These are phyloP conservation scores for Pleurotus tuber-regium DNA, from an alignment of 768 basidiomycete species.

Conservation along the genomic window DNA sequence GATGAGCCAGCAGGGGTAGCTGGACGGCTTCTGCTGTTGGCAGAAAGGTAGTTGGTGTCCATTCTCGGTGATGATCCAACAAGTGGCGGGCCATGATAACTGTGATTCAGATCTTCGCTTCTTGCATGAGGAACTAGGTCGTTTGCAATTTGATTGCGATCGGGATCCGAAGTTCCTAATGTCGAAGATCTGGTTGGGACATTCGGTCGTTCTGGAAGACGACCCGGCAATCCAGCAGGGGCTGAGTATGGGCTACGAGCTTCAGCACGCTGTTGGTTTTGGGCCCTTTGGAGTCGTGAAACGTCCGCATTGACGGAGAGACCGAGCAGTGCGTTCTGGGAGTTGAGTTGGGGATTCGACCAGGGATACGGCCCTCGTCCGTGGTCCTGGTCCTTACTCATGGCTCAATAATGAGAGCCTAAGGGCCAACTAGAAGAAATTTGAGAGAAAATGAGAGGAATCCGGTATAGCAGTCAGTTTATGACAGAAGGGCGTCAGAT, in stretches of 20 bases:
- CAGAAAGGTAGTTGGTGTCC: conserved; percentile 41
- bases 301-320: conserved; percentile 25
- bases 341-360: conserved; percentile 25
- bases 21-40: conserved; percentile 51
- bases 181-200: conserved; percentile 68
- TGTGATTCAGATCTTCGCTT: conserved; percentile 74
- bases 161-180: conserved; percentile 50
- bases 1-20: conserved; percentile 52
- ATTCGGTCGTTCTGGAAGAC: conserved; percentile 49
- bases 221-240: conserved; percentile 32
- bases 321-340: conserved; percentile 18
- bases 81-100: conserved; percentile 21
- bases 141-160: conserved; percentile 41
- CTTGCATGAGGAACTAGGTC: conserved; percentile 47
- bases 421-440: conserved; percentile 1
- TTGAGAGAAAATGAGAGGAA: conserved; percentile 2
- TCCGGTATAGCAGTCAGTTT: conserved; percentile 7
- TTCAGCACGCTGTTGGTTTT: conserved; percentile 14
- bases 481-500: neutral
- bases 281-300: conserved; percentile 18
- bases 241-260: conserved; percentile 30
- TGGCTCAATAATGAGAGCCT: conserved; percentile 16
- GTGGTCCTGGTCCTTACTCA: conserved; percentile 38
- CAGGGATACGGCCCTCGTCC: conserved; percentile 32
- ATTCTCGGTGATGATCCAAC: conserved; percentile 38